These are phyloP conservation scores for Malus asiatica DNA, from an alignment of 306 rosid genomes.

Conservation along the genomic window DNA sequence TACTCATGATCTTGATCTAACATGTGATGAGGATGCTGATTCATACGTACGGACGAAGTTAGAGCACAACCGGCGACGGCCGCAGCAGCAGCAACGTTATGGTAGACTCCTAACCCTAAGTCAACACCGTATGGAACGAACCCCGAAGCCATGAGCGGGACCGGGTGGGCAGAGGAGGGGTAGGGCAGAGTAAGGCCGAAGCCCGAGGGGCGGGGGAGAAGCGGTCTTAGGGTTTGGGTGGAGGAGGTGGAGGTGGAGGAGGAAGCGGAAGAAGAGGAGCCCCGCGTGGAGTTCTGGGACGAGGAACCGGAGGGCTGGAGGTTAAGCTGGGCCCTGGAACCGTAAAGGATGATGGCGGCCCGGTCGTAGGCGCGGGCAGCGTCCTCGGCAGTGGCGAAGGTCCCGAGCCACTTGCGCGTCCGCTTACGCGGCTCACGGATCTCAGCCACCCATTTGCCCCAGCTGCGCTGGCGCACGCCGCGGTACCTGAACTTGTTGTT, in stretches of 20 bases:
- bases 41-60: not conserved
- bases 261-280: conserved; percentile 17
- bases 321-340: conserved; percentile 81
- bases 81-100: not conserved
- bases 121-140: conserved; percentile 22
- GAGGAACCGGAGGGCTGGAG: conserved; percentile 52
- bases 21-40: not conserved
- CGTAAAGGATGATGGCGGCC: conserved; percentile 78
- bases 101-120: not conserved
- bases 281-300: conserved; percentile 19
- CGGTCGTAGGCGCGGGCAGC: conserved; percentile 96
- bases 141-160: conserved; percentile 20
- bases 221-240: conserved; percentile 58
- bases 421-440: conserved; percentile 91
- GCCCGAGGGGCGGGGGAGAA: conserved; percentile 67
- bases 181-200: conserved; percentile 15
- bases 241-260: conserved; percentile 43
- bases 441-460: conserved; percentile 99
- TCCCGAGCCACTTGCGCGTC: conserved; percentile 91
- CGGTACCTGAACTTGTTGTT: conserved; percentile 86
- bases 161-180: conserved; percentile 19
- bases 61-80: not conserved
- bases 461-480: conserved; percentile 87
- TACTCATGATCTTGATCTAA: not conserved
- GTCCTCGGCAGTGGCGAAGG: conserved; percentile 88